phyloP scores from a whole-genome alignment of 2,329 filamentous ascomycete genomes.

The Coleophoma eucalyptorum region DNA sequence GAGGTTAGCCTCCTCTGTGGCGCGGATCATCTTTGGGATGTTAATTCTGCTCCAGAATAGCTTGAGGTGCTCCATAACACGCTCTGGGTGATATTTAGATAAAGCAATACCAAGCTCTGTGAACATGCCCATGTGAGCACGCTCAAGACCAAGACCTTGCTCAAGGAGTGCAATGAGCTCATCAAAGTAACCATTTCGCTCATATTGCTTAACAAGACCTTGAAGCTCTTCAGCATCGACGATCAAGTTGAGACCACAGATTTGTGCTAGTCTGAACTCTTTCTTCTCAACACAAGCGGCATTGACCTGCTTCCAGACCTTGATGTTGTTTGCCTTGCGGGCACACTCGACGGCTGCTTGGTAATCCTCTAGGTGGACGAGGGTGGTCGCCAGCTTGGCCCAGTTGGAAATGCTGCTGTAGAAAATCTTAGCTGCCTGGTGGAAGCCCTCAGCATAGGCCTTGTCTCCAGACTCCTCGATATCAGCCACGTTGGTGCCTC shows the following conservation, averaged over 20 bases:
- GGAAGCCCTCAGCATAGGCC: constrained; percentile 89
- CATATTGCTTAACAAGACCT: constrained; percentile 92
- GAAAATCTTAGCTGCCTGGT: constrained; percentile 98
- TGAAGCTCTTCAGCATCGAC: constrained; percentile 94
- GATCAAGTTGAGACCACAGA: constrained; percentile 97
- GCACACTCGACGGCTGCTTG: constrained; percentile 97
- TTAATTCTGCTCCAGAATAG: constrained; percentile 98
- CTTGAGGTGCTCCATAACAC: constrained; percentile 97
- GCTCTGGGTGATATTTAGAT: constrained; percentile 91
- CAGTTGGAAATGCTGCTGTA: constrained; percentile 98
- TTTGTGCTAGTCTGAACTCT: constrained; percentile 97
- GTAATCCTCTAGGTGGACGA: constrained; percentile 96
- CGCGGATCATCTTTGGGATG: constrained; percentile 92
- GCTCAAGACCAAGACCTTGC: constrained; percentile 81
- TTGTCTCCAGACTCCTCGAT: constrained; percentile 97
- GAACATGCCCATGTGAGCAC: constrained; percentile 96
- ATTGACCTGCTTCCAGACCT: constrained; percentile 99
- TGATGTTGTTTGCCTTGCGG: constrained; percentile 97
- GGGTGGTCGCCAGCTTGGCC: constrained; percentile 96
- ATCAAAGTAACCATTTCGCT: constrained; percentile 95
- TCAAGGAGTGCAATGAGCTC: constrained; percentile 94
- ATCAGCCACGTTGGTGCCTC: constrained; percentile 89
- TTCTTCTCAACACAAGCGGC: constrained; percentile 95
- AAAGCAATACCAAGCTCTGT: constrained; percentile 89
- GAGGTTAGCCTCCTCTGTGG: constrained; percentile 88